Evolutionary conservation across 225 moss, liverwort and hornwort genomes (phyloP), one percentile per base, ranked within the genome.

Genomic region (Physcomitrium patens): DNA sequence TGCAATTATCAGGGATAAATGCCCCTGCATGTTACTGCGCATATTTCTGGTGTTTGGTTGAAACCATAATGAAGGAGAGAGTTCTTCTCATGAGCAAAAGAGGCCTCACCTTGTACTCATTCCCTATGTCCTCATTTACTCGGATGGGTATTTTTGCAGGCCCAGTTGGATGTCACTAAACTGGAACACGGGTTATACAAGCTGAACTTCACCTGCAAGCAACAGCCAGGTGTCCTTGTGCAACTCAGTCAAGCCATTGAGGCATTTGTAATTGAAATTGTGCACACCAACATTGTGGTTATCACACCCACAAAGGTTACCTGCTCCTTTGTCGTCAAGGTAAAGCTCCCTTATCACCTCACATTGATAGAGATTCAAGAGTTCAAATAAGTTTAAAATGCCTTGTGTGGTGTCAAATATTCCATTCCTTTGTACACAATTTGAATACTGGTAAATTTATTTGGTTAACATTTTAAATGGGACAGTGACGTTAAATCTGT

Each of bases 221-320:
- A 73, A 27, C 58, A 79, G 8, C 3, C 44, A 12, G 20, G 60
- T 17, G 31, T 73, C 19, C 67, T 73, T n/a, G 51, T 73, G 12
- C 73, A 73, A 60, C 79, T 79, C 28, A 67, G 79, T 45, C 49
- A 44, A 73, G 79, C 73, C 31, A 68, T 79, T 62, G 79, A 79
- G 52, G 60, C 67, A 12, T 79, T 79, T 68, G 73, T 79, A 50
- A 60, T 73, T 50, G 79, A 79, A 57, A 79, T 79, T 73, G 67
- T 79, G 4, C 51, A 68, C 67, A 69, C 73, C 26, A 79, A 52
- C 61, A 73, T 79, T 16, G 23, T 44, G 2, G 73, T 73, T 52
- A 28, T 79, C 61, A 51, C 71, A 46, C 42, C 73, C 43, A 53
- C 67, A 11, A 60, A 61, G 18, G 73, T 71, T 47, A 46, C 60